Conservation (phyloP, 371 early-diverging fungal genomes). For the Haplosporangium sp. region DNA sequence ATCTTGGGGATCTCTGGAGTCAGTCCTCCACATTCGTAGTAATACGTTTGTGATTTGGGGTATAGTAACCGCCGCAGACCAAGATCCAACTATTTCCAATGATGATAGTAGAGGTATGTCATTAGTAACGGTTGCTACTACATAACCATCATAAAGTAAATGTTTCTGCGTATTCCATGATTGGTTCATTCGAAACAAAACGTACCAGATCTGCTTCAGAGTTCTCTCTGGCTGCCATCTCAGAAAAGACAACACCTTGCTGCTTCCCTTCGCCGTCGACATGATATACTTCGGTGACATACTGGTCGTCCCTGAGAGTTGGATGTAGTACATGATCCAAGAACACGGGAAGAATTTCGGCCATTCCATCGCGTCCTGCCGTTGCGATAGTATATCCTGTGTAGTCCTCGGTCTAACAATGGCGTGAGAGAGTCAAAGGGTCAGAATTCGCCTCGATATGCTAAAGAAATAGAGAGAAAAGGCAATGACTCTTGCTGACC, state of each 20-base stretch:
- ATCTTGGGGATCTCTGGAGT: constrained; percentile 76
- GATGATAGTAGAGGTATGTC: no score
- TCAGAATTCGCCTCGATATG: not conserved
- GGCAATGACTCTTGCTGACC: not conserved
- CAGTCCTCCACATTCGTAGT: constrained; percentile 79
- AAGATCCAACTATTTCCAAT: constrained; percentile 40
- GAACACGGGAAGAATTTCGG: constrained; percentile 70
- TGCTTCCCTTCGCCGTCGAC: constrained; percentile 70
- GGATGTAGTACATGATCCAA: constrained; percentile 83
- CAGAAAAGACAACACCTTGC: constrained; percentile 86
- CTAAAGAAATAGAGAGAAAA: not conserved
- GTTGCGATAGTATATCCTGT: constrained; percentile 80
- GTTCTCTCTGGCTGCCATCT: constrained; percentile 80
- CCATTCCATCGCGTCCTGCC: constrained; percentile 68
- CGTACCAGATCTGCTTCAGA: constrained; percentile 68
- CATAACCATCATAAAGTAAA: no score
- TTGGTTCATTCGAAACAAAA: no score
- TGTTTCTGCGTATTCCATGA: no score
- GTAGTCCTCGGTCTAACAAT: constrained; percentile 60
- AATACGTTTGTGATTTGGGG: constrained; percentile 63
- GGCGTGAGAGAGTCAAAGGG: not conserved
- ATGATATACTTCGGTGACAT: constrained; percentile 79
- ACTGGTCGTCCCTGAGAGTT: constrained; percentile 71
- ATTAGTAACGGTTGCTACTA: no score
- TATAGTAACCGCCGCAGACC: constrained; percentile 63